Percentiles rank a stretch among this genome's conserved stretches.
phyloP scores from a whole-genome alignment of 495 filamentous ascomycete genomes.

The Annulohypoxylon bovei region DNA sequence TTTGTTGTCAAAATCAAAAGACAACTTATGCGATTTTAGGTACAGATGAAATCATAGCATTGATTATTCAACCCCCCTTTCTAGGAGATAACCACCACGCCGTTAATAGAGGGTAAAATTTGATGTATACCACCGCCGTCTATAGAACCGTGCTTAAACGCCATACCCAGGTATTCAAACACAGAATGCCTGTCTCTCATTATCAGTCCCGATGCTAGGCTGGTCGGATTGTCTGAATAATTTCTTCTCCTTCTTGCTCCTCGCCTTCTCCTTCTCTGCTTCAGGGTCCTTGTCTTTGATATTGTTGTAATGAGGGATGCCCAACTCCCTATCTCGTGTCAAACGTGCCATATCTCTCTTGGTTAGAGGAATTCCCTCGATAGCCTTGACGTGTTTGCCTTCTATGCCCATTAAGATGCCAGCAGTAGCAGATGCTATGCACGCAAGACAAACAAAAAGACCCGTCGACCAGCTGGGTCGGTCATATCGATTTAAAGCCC shows the following conservation, averaged over 20 bases:
- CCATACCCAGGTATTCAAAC: slow-evolving; percentile 8
- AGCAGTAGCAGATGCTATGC: slow-evolving; percentile 71
- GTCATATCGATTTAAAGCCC: slow-evolving; percentile 74
- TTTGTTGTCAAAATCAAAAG: background rate
- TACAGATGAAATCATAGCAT: background rate
- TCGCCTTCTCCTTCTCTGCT: slow-evolving; percentile 45
- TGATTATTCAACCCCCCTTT: background rate
- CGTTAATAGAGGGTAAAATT: slow-evolving; percentile 1
- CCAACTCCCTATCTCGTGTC: slow-evolving; percentile 57
- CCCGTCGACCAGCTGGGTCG: slow-evolving; percentile 80
- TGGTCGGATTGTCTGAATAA: slow-evolving; percentile 31
- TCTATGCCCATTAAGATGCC: slow-evolving; percentile 76
- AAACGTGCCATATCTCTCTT: slow-evolving; percentile 58
- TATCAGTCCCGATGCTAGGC: slow-evolving; percentile 22
- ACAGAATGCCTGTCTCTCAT: slow-evolving; percentile 29
- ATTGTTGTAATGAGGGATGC: slow-evolving; percentile 64
- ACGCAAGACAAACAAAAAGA: slow-evolving; percentile 75
- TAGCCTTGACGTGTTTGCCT: slow-evolving; percentile 69
- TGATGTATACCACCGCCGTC: slow-evolving; percentile 20
- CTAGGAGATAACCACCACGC: background rate
- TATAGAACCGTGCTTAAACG: slow-evolving; percentile 26
- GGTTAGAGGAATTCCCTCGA: slow-evolving; percentile 68
- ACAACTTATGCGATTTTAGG: background rate
- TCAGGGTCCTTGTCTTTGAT: slow-evolving; percentile 63
- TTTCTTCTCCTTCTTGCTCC: slow-evolving; percentile 41